Base-by-base conservation (phyloP, 169 alveolate genomes). In the Plasmodium falciparum region DNA sequence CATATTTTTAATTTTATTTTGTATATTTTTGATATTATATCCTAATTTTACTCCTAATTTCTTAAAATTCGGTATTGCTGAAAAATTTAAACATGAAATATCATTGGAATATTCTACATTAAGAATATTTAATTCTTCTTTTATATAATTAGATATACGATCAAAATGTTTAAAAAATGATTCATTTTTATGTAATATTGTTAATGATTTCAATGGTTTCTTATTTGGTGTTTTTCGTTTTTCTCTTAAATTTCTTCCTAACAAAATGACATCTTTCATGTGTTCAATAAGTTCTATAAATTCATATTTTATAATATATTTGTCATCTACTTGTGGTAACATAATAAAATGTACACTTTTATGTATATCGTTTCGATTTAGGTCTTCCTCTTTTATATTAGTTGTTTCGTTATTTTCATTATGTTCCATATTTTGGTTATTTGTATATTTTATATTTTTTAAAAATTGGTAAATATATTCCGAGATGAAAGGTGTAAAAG, bases 221-320 rank as follows among this genome's bases (percentile, higher is more conserved):
- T 98, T 98, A 54, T 97, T 93, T 12, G 98, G 93, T 12, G 96
- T 93, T 73, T 97, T 97, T 50, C 95, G 92, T 15, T 95, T 91
- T 75, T 98, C 99, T 89, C 99, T 95, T 56, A 98, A 93, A 54
- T 95, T 94, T 92, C 99, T 93, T 9, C 99, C 98, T 75, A 96
- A 92, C 63, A 97, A 97, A 62, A 94, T 90, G 12, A 94, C 94
- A 6, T 45, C 29, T 24, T 83, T 83, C 91, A 83, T 83, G 13
- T 83, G 43, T 70, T 83, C 91, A 7, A 83, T 69, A 15, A 83
- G 73, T 47, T 83, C 91, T n/a, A 83, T 83, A 26, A 70, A 69
- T 83, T 70, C 91, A 63, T 83, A 56, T 9, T 71, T 61, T 0
- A 83, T 83, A 39, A 50, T 26, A 58, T 83, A 83, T 8, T 83